Conservation (phyloP, 1,139 yeast genomes). For the Kurtzmaniella quercitrusa region DNA sequence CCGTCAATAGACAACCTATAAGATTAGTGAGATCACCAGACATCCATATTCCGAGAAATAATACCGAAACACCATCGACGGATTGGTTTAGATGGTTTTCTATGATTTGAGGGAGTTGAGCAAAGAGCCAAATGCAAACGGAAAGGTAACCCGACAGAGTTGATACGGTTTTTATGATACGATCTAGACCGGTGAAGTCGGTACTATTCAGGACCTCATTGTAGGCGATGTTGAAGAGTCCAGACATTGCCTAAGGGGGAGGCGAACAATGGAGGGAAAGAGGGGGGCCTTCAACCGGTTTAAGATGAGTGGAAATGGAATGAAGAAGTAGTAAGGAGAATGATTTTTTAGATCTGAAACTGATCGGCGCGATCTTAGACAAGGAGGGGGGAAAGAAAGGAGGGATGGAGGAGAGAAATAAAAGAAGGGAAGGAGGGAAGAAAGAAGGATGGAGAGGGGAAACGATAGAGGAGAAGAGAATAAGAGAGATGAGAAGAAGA, state of each 20-base stretch:
- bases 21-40: slow-evolving; percentile 78
- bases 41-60: slow-evolving; percentile 69
- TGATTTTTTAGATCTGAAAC: background rate
- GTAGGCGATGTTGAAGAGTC: background rate
- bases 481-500: background rate
- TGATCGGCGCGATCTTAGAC: background rate
- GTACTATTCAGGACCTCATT: background rate
- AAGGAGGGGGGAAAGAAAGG: background rate
- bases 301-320: background rate
- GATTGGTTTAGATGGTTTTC: slow-evolving; percentile 70
- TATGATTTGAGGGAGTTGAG: slow-evolving; percentile 79
- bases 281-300: too few relatives aligned
- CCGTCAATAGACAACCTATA: slow-evolving; percentile 68
- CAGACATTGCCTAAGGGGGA: slow-evolving; percentile 1
- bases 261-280: background rate
- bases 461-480: background rate
- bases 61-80: slow-evolving; percentile 77
- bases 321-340: background rate
- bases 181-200: slow-evolving; percentile 6
- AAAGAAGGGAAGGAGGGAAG: background rate
- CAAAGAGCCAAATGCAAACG: slow-evolving; percentile 62
- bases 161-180: slow-evolving; percentile 11
- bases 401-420: background rate
- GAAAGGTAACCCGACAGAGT: slow-evolving; percentile 23
- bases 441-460: background rate